Conservation (phyloP, 176 grass and related monocot genomes). For the Musa troglodytarum region DNA sequence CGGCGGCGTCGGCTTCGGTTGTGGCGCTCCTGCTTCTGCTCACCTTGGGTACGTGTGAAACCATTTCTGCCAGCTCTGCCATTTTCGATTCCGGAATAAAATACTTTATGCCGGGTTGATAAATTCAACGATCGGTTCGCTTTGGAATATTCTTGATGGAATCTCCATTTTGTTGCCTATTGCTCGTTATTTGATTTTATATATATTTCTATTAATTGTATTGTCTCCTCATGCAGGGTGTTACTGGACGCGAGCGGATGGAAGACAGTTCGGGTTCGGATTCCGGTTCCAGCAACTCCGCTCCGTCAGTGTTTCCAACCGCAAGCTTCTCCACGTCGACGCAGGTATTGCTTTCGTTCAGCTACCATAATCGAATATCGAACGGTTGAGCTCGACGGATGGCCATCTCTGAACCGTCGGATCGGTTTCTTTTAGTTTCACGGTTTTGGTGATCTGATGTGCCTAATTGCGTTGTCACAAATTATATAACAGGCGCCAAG, state of each 20-base stretch:
- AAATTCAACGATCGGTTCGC: too few species aligned
- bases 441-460: background rate
- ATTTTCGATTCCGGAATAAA: background rate
- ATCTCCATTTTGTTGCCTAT: too few species aligned
- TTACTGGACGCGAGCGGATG: background rate
- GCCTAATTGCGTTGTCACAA: background rate
- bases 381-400: background rate
- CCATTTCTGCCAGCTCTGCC: background rate
- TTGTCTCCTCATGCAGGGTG: background rate
- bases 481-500: background rate
- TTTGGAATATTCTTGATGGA: background rate
- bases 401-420: background rate
- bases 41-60: background rate
- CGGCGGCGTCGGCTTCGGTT: background rate
- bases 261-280: background rate
- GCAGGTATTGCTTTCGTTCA: background rate
- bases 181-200: background rate
- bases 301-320: background rate
- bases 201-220: background rate
- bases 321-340: slow-evolving; percentile 3
- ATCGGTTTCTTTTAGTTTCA: background rate
- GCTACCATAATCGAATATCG: background rate
- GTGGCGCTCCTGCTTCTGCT: background rate
- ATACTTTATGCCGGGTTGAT: background rate
- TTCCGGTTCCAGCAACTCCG: background rate